Percentiles rank a stretch among this genome's conserved stretches.
phyloP scores from a whole-genome alignment of 768 basidiomycete genomes.

The Psilocybe subaeruginosa region DNA sequence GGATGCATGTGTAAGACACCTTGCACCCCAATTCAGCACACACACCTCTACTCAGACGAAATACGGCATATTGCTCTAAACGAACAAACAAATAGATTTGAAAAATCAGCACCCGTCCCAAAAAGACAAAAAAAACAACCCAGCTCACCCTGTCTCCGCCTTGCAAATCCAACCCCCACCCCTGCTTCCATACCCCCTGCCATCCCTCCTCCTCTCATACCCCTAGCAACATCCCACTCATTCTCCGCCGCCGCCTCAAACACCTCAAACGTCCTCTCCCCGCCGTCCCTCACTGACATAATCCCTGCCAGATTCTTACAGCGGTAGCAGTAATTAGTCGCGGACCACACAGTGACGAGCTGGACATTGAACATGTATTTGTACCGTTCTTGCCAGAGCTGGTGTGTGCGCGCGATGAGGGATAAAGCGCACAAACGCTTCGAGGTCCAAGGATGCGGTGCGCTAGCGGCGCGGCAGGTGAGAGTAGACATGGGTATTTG shows the following conservation, averaged over 20 bases:
- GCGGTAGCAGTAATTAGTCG: constrained; percentile 79
- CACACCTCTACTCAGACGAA: constrained; percentile 24
- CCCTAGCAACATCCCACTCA: constrained; percentile 58
- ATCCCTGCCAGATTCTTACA: constrained; percentile 86
- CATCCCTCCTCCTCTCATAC: neutral
- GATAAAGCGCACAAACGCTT: constrained; percentile 53
- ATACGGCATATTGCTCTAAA: constrained; percentile 21
- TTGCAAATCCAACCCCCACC: neutral
- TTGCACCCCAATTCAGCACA: too few species aligned
- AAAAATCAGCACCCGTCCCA: neutral
- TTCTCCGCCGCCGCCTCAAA: constrained; percentile 85
- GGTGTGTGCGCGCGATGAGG: constrained; percentile 94
- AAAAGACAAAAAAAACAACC: neutral
- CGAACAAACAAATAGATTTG: neutral
- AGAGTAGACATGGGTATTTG: too few species aligned
- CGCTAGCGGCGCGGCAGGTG: too few species aligned
- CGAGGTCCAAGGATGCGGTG: too few species aligned
- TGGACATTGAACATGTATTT: constrained; percentile 97
- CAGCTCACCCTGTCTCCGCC: neutral
- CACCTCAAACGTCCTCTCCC: constrained; percentile 72
- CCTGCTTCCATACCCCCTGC: neutral
- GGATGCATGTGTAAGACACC: neutral
- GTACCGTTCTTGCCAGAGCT: constrained; percentile 94
- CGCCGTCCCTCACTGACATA: constrained; percentile 78
- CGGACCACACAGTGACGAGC: constrained; percentile 93